Base-by-base conservation (phyloP, 148 eudicot species). In the Vaccinium darrowii region DNA sequence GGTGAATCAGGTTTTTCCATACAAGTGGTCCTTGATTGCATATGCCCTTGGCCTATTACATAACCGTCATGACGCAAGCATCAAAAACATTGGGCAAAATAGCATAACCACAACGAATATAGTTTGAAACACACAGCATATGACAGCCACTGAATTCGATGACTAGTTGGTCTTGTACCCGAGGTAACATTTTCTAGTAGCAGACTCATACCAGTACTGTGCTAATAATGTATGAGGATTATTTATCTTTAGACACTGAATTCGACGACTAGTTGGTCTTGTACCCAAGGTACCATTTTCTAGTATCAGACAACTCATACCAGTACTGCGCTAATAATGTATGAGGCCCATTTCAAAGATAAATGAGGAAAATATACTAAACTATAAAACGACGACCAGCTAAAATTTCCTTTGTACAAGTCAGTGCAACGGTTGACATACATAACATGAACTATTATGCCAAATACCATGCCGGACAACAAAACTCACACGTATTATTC, bases 401-500 rank as follows among this genome's bases (percentile, higher is more conserved):
- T 2, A 36, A 7, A 74, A 36, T 30, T 36, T 21, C 50, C 51
- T 43, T 7, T 74, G 52, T 2, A 74, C 52, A 33, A 33, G 36
- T 33, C 36, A 33, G 36, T 33, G 1, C 36, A 19, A 16, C 14
- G n/a, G 12, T 69, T 30, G 57, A 10, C 30, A 25, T n/a, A 12
- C 21, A 23, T 21, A 54, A 27, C 25, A 27, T 7, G 19, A 79
- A 19, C 47, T 30, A 18, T 19, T 60, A 39, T 12, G 78, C 47
- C 15, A 52, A 58, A 14, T 78, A 30, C 14, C 14, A 51, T 7
- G 16, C 50, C n/a, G 21, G 23, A 62, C 62, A 79, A 19, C 65
- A 80, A 84, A 75, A 75, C 87, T 74, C 82, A 85, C 87, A 27
- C 81, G 62, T 60, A 85, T 63, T 74, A n/a, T 85, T 81, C 87